Evolutionary conservation across 1,139 yeast species (phyloP).

Genomic region (Debaryomycetaceae sp.): DNA sequence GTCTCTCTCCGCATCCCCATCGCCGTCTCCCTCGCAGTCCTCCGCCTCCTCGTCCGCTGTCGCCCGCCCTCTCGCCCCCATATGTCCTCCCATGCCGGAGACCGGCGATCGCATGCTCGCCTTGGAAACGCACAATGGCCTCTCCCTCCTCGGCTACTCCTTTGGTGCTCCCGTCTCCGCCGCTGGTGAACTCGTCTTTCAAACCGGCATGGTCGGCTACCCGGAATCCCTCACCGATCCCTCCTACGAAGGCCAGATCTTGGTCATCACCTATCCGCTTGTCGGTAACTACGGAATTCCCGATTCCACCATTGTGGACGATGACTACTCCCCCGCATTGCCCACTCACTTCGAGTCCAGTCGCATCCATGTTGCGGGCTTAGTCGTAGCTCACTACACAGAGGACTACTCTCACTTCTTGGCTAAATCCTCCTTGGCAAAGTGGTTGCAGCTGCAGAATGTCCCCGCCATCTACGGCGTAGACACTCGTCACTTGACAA

Average conservation of each 20-base stretch:
- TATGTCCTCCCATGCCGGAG: slow-evolving; percentile 79
- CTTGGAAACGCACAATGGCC: slow-evolving; percentile 85
- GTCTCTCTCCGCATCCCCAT: too few species aligned
- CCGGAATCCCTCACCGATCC: slow-evolving; percentile 99
- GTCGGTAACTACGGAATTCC: slow-evolving; percentile 99
- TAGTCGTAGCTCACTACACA: slow-evolving; percentile 94
- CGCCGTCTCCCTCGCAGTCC: background rate
- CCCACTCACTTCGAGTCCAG: slow-evolving; percentile 92
- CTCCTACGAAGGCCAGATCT: slow-evolving; percentile 94
- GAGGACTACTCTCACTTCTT: slow-evolving; percentile 91
- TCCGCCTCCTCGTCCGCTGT: slow-evolving; percentile 3
- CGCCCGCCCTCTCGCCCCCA: slow-evolving; percentile 48
- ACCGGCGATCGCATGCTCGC: slow-evolving; percentile 78
- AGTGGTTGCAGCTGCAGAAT: slow-evolving; percentile 86
- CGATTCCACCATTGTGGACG: slow-evolving; percentile 65
- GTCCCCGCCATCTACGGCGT: slow-evolving; percentile 97
- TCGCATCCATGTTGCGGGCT: slow-evolving; percentile 91
- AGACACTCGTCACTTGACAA: slow-evolving; percentile 92
- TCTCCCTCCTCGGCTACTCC: slow-evolving; percentile 88
- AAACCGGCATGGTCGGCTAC: slow-evolving; percentile 99
- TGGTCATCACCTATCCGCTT: slow-evolving; percentile 92
- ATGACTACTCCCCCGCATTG: slow-evolving; percentile 57
- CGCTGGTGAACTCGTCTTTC: slow-evolving; percentile 98
- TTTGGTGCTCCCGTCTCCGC: slow-evolving; percentile 86
- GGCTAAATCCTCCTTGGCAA: slow-evolving; percentile 85